Evolutionary conservation across 805 yeast species (phyloP), one percentile per base, ranked within the genome.

Genomic region (Candida parachauliodes): DNA sequence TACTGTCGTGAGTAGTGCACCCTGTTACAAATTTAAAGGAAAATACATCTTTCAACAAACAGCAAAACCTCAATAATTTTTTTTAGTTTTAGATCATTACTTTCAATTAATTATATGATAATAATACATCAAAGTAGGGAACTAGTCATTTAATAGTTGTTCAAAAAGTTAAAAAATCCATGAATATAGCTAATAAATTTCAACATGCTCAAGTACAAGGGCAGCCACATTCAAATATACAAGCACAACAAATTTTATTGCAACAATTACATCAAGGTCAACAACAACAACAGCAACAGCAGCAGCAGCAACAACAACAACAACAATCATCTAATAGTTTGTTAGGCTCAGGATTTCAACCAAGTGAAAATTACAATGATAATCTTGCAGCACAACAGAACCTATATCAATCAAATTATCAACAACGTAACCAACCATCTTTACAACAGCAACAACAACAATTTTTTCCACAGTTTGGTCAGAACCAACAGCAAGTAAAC

Each of bases 211-310:
- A 49, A 23, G 52, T 42, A 14, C 62, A 53, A 35, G 62, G 59
- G 19, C 68, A 50, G 26, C 66, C 51, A 23, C 65, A 51, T 42
- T 57, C 57, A 9, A 62, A 57, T 41, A 47, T 64, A 36, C 73
- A 66, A 37, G 65, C 70, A 20, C 73, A 68, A 43, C 73, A 66
- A 46, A 54, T 65, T 12, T 55, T 67, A 44, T 55, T 65, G 37
- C 72, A 64, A 47, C 72, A 65, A 44, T 56, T 66, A 36, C 73
- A 64, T 41, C 69, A 62, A 34, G 66, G 65, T 10, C 66, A 57
- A 34, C 31, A 54, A 19, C 60, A 47, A 37, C 56, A 61, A 37
- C 66, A 57, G 37, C 65, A 57, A 36, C 62, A 62, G 16, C 62
- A 52, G 32, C 40, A 54, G 23, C 57, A 46, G 28, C 56, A 46